Conservation (phyloP, 768 basidiomycete species). For the Leccinellum albellum region DNA sequence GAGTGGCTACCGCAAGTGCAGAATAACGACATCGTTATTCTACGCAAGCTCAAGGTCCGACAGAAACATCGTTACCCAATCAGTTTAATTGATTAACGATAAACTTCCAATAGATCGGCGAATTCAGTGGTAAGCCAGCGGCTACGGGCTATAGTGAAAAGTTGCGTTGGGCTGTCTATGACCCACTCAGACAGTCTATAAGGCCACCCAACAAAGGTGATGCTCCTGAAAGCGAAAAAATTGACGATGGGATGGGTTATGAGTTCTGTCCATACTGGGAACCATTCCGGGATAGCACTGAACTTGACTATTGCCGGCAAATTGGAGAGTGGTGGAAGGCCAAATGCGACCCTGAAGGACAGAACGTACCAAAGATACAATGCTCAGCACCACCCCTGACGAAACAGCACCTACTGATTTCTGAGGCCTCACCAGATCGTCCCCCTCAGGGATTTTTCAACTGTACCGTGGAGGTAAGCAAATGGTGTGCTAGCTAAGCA, state of each 20-base stretch:
- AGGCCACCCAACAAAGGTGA: conserved; percentile 36
- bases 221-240: conserved; percentile 34
- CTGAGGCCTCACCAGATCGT: conserved; percentile 45
- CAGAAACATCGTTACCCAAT: background rate
- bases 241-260: conserved; percentile 36
- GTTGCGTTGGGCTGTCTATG: conserved; percentile 55
- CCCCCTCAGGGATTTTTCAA: conserved; percentile 53
- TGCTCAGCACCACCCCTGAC: background rate
- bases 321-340: conserved; percentile 53
- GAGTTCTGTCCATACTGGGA: conserved; percentile 44
- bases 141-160: conserved; percentile 46
- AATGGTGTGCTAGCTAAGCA: background rate
- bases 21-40: conserved; percentile 48
- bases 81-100: background rate
- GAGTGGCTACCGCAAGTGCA: conserved; percentile 51
- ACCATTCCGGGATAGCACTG: conserved; percentile 33
- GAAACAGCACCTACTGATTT: conserved; percentile 46
- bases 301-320: conserved; percentile 41
- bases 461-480: conserved; percentile 58
- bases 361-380: conserved; percentile 14
- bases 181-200: conserved; percentile 34
- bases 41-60: conserved; percentile 48
- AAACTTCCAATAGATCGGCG: conserved; percentile 28
- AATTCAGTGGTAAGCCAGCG: conserved; percentile 28
- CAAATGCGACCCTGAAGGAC: conserved; percentile 17